Conservation (phyloP, 768 basidiomycete genomes). For the Russula sp. region DNA sequence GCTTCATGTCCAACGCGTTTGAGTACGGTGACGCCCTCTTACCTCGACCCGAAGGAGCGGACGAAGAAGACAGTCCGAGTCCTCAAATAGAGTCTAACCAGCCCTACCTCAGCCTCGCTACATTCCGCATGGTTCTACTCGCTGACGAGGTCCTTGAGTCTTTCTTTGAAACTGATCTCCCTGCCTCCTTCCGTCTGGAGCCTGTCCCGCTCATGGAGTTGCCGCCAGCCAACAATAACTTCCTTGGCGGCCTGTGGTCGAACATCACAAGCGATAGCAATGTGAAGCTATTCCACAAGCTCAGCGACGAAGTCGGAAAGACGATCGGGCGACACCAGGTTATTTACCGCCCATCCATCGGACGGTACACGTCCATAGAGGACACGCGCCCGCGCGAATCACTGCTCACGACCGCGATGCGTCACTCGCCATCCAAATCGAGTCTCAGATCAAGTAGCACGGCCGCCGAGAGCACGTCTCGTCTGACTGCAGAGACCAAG, state of each 20-base stretch:
- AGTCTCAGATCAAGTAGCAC: constrained; percentile 35
- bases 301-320: constrained; percentile 92
- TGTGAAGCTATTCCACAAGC: constrained; percentile 87
- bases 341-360: constrained; percentile 75
- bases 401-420: constrained; percentile 66
- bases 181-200: constrained; percentile 80
- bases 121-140: constrained; percentile 98
- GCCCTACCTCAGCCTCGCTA: constrained; percentile 89
- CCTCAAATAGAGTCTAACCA: constrained; percentile 66
- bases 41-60: constrained; percentile 43
- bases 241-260: constrained; percentile 83
- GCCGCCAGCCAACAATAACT: constrained; percentile 49
- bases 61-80: constrained; percentile 33
- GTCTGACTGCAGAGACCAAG: constrained; percentile 27
- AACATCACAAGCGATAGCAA: constrained; percentile 87
- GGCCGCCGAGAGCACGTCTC: constrained; percentile 26
- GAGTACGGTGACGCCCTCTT: constrained; percentile 96
- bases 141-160: constrained; percentile 95
- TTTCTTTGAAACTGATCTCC: constrained; percentile 92
- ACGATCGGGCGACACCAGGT: constrained; percentile 92
- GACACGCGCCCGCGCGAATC: constrained; percentile 89
- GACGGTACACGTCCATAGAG: constrained; percentile 74
- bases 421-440: constrained; percentile 50
- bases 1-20: constrained; percentile 97
- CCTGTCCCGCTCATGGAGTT: constrained; percentile 63